These are phyloP conservation scores for Oropetium thomaeum DNA, from an alignment of 176 grass and related monocot species.

Conservation along the genomic window DNA sequence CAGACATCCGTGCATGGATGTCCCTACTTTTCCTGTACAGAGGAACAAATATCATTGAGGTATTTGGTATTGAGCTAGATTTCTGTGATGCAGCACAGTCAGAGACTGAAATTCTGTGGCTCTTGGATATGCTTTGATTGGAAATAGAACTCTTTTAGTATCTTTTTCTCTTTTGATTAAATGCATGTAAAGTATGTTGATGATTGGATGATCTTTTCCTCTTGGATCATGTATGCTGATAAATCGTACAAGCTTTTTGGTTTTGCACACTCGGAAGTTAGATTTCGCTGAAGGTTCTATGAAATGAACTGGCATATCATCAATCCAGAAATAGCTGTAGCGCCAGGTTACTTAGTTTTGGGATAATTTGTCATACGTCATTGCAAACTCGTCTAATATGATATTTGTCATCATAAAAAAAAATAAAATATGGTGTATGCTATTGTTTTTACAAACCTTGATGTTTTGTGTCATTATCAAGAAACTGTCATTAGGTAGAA, in stretches of 20 bases:
- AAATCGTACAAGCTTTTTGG: neutral
- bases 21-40: conserved; percentile 64
- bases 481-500: too few relatives aligned
- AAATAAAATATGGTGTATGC: too few relatives aligned
- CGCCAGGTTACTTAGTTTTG: too few relatives aligned
- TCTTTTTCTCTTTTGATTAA: neutral
- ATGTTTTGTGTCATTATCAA: too few relatives aligned
- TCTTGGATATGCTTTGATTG: conserved; percentile 89
- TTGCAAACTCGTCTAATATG: too few relatives aligned
- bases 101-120: conserved; percentile 71
- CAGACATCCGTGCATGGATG: conserved; percentile 77
- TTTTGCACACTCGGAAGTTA: too few relatives aligned
- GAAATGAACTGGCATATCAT: too few relatives aligned
- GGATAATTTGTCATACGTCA: too few relatives aligned
- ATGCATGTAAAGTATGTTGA: conserved; percentile 38
- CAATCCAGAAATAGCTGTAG: too few relatives aligned
- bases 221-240: conserved; percentile 5
- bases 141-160: conserved; percentile 42
- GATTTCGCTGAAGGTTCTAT: too few relatives aligned
- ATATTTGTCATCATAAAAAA: too few relatives aligned
- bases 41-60: conserved; percentile 38
- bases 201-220: conserved; percentile 14
- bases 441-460: too few relatives aligned
- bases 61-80: conserved; percentile 80
- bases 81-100: conserved; percentile 73